Base-by-base conservation (phyloP, 805 yeast genomes). In the Metschnikowia rubicola region DNA sequence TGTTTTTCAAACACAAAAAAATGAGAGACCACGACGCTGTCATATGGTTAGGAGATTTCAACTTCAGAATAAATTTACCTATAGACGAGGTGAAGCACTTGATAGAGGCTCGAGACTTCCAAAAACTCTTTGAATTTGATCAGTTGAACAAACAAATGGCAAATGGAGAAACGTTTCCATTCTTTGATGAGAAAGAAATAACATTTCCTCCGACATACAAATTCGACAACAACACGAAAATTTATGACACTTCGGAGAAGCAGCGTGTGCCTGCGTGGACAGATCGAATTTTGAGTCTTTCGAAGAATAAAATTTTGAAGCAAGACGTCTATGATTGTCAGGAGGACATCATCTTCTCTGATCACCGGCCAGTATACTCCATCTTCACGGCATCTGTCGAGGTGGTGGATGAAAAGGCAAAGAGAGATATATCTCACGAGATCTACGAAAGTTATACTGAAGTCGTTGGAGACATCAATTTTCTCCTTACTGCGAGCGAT, bases 231-330 rank as follows among this genome's bases (percentile, higher is more conserved):
- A 95, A 96, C 4, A 85, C 96, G 0, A 79, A 78, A 39, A 67
- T 61, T 2, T 94, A 91, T 62, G 99, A 94, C 63, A 79, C 96
- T 0, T 84, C 95, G 35, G 98, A 92, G 59, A 94, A 94, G 65
- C 84, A 83, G 65, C 79, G 99, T 52, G 83, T 88, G 10, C 99
- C 99, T 1, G 95, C 99, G 0, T 94, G 99, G 99, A 91, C 98
- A 3, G 99, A 94, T 68, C 71, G 99, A 47, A 83, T 92, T 34
- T 65, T 91, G 40, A 83, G 81, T 58, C 57, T 71, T 46, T 67
- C 76, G 3, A 71, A 86, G 26, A 83, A 86, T 12, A 75, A 77
- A 32, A 71, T 77, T 10, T 63, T 91, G 47, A 73, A 68, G 38
- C 92, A 86, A 51, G 52, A 75, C 1, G 66, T 70, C 8, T 94